A percentile compares a stretch with the other conserved stretches of the same genome.
Conservation (phyloP, 2,329 filamentous ascomycete species). For the Aspergillus ochraceoroseus region DNA sequence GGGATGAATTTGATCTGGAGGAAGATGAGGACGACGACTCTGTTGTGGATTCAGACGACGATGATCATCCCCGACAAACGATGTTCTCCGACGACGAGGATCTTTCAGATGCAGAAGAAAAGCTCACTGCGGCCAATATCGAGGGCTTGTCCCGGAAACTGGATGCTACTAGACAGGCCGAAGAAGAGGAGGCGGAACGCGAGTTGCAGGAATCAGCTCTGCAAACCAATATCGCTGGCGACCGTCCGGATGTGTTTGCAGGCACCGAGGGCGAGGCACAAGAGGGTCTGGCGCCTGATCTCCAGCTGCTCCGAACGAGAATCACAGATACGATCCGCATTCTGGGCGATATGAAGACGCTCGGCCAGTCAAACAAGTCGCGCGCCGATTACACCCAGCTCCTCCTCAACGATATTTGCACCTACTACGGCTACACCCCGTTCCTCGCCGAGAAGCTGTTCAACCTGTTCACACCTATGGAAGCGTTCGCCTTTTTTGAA, state of each 20-base stretch:
- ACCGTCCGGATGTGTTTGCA: slow-evolving; percentile 61
- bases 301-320: slow-evolving; percentile 79
- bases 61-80: slow-evolving; percentile 53
- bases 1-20: slow-evolving; percentile 43
- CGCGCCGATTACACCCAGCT: slow-evolving; percentile 83
- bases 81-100: slow-evolving; percentile 97
- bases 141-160: slow-evolving; percentile 82
- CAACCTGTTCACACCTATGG: slow-evolving; percentile 82
- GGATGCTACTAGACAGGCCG: slow-evolving; percentile 69
- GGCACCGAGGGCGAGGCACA: slow-evolving; percentile 51
- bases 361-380: slow-evolving; percentile 73
- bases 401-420: slow-evolving; percentile 84
- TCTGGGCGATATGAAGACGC: slow-evolving; percentile 77
- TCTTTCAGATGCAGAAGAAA: slow-evolving; percentile 80
- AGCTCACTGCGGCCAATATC: slow-evolving; percentile 91
- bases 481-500: slow-evolving; percentile 98
- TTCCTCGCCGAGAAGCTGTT: slow-evolving; percentile 96
- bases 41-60: slow-evolving; percentile 68
- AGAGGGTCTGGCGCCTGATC: slow-evolving; percentile 70
- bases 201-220: slow-evolving; percentile 80
- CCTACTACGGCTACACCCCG: slow-evolving; percentile 93
- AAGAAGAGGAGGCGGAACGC: slow-evolving; percentile 75
- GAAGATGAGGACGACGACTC: slow-evolving; percentile 55
- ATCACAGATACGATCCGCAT: slow-evolving; percentile 93
- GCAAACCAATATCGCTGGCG: slow-evolving; percentile 87